Evolutionary conservation across 2,329 filamentous ascomycete species (phyloP).

Genomic region (Phyllosticta citribraziliensis): DNA sequence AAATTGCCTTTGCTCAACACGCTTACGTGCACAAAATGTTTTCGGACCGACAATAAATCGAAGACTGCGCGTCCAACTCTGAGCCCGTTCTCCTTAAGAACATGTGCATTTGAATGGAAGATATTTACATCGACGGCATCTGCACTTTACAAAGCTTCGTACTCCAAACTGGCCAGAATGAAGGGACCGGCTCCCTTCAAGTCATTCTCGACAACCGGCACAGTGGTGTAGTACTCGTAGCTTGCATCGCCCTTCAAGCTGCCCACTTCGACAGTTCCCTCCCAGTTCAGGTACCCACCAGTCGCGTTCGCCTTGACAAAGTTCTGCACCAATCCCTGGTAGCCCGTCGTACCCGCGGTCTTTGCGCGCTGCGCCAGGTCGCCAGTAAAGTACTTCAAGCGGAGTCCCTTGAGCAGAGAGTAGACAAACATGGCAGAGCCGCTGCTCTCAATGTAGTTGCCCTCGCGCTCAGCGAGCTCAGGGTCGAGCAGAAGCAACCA

Average conservation of each 20-base stretch:
- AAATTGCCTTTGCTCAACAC: too few relatives aligned
- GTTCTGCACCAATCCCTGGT: constrained; percentile 33
- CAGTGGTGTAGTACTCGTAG: constrained; percentile 37
- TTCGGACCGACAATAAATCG: too few relatives aligned
- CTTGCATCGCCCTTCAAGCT: constrained; percentile 40
- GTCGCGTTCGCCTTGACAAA: constrained; percentile 37
- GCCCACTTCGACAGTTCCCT: constrained; percentile 44
- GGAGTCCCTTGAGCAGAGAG: constrained; percentile 25
- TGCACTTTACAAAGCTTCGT: not conserved
- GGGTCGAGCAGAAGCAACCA: constrained; percentile 52
- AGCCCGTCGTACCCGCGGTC: constrained; percentile 33
- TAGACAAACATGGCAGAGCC: constrained; percentile 43
- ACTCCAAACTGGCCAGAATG: constrained; percentile 28
- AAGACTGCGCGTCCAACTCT: too few relatives aligned
- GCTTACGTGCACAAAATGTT: too few relatives aligned
- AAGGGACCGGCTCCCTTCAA: constrained; percentile 34
- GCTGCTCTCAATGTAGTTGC: constrained; percentile 53
- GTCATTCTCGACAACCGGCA: constrained; percentile 26
- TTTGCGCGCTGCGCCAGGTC: constrained; percentile 21
- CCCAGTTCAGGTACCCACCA: constrained; percentile 38
- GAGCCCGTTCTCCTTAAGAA: not conserved
- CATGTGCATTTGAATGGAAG: not conserved
- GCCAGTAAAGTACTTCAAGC: constrained; percentile 22
- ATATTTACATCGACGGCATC: not conserved
- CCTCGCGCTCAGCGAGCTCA: constrained; percentile 32